A percentile compares a stretch with the other conserved stretches of the same genome.
Conservation (phyloP, 2,329 filamentous ascomycete species). For the Hymenoscyphus fraxineus region DNA sequence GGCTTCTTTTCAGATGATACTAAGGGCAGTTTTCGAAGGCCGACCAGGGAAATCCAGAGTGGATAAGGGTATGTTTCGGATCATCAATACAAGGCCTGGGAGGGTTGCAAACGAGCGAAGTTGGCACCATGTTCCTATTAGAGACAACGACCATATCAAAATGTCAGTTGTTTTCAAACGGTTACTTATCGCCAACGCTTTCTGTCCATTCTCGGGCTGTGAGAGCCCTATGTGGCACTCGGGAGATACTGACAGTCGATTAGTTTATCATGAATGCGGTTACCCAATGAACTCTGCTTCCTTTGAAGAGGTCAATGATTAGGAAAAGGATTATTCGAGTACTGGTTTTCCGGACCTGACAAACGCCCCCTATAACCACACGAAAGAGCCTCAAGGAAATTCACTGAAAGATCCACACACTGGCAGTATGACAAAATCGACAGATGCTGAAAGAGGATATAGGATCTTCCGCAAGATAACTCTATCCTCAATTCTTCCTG, state of each 20-base stretch:
- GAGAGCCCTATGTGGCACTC: background rate
- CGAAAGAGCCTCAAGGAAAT: no score
- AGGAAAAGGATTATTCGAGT: background rate
- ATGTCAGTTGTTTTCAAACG: background rate
- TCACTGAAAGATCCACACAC: no score
- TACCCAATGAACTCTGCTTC: background rate
- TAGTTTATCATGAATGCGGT: background rate
- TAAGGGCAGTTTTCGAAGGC: background rate
- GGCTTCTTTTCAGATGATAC: background rate
- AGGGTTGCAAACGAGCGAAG: background rate
- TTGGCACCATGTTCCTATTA: background rate
- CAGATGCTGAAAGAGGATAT: background rate
- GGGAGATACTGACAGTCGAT: background rate
- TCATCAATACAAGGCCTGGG: background rate
- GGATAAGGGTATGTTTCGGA: background rate
- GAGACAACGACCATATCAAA: background rate
- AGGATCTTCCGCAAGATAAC: background rate
- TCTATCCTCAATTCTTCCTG: background rate
- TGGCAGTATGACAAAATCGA: background rate
- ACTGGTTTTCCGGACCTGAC: background rate
- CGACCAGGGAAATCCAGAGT: background rate
- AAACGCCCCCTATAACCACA: no score
- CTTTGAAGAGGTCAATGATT: background rate
- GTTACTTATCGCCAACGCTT: background rate
- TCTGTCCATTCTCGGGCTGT: background rate